Evolutionary conservation across 2,329 filamentous ascomycete genomes (phyloP), one percentile per base, ranked within the genome.

Genomic region (Fusarium staphyleae): DNA sequence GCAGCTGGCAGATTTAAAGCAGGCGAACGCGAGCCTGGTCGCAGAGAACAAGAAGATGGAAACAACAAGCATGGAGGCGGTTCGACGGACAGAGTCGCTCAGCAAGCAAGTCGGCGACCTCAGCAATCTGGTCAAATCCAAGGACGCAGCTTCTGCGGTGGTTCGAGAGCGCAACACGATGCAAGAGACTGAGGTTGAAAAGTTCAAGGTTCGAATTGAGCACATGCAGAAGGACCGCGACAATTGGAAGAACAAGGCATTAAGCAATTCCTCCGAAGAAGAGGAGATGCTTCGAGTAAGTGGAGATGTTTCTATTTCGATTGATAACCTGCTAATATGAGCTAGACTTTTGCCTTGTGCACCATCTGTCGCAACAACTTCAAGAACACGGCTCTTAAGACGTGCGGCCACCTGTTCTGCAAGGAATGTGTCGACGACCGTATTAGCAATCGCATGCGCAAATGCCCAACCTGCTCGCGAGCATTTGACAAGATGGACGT

Each of bases 351-450:
- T 60, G 69, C 70, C 29, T 85, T 96, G 44, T 99, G 95, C 78
- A 91, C 91, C 10, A 90, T 98, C 43, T 99, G 96, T 77, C 90
- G 91, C 65, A 88, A 86, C 68, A 91, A 93, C 64, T 93, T 97
- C 78, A 98, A 98, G 75, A 91, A 98, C 70, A 96, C 93, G 1
- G 89, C 88, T 9, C 83, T 99, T 72, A 96, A 95, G 76, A 92
- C 90, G 1, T 99, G 95, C 72, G 95, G 95, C 2, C 95, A 99
- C 73, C 85, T 96, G 41, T 96, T 98, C 74, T 99, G 95, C 81
- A 87, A 88, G 69, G 83, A 87, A 40, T 99, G 95, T 71, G 89
- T 98, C 18, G 91, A 96, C 61, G 89, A 96, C 68, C 87, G 95
- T 51, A 87, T 97, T 57, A 86, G 86, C 37, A 96, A 95, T 69